Evolutionary conservation across 805 yeast species (phyloP).

Genomic region (Teunomyces lycoperdinae): DNA sequence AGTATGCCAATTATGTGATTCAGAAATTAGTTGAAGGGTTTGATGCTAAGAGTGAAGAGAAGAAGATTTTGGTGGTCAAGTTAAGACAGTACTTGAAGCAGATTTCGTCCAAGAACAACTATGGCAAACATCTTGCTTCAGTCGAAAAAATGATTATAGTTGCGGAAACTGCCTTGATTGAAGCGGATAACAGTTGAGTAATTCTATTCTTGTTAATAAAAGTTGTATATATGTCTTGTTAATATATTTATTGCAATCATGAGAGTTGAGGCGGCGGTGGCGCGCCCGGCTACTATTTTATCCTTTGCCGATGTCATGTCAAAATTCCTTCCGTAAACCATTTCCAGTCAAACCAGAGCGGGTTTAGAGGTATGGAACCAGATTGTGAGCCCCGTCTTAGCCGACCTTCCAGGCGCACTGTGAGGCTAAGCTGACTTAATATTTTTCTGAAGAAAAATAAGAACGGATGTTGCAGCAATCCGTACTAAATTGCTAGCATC

Average conservation of each 20-base stretch:
- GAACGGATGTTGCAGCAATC: no score
- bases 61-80: slow-evolving; percentile 65
- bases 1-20: slow-evolving; percentile 95
- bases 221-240: slow-evolving; percentile 5
- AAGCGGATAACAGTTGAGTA: slow-evolving; percentile 28
- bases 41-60: slow-evolving; percentile 57
- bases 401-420: no score
- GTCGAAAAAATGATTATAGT: slow-evolving; percentile 69
- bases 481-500: no score
- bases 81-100: slow-evolving; percentile 78
- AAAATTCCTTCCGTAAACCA: no score
- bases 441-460: no score
- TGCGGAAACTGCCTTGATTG: slow-evolving; percentile 47
- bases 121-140: slow-evolving; percentile 81
- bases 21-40: slow-evolving; percentile 89
- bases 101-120: slow-evolving; percentile 58
- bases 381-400: no score
- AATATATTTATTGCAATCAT: neutral
- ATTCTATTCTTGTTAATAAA: slow-evolving; percentile 1
- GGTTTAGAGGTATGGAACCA: no score
- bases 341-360: no score
- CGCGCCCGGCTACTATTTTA: no score
- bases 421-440: no score
- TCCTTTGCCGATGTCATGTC: no score
- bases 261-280: no score